These are phyloP conservation scores for Anthoceros angustus DNA, from an alignment of 225 moss, liverwort and hornwort genomes.

Conservation along the genomic window DNA sequence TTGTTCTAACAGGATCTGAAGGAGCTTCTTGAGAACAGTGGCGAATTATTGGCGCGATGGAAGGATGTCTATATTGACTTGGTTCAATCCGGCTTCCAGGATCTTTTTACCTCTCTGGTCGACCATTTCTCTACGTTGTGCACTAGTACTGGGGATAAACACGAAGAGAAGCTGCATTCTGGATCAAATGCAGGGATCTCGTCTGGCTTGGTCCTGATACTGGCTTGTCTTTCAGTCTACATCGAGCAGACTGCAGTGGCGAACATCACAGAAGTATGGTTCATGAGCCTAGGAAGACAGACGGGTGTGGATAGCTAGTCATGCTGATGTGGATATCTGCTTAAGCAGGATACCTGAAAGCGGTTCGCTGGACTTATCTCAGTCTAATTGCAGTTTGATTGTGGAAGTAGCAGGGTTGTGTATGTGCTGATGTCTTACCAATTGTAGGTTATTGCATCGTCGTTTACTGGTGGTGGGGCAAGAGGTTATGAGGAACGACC, in stretches of 20 bases:
- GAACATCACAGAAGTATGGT: conserved; percentile 78
- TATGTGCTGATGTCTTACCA: not conserved
- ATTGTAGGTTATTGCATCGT: conserved; percentile 66
- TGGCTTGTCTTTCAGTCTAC: conserved; percentile 87
- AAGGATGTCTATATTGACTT: conserved; percentile 81
- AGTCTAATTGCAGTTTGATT: not conserved
- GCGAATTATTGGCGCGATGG: conserved; percentile 58
- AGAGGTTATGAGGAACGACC: conserved; percentile 93
- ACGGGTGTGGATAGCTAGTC: too few species aligned
- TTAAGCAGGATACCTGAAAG: too few species aligned
- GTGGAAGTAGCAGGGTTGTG: not conserved
- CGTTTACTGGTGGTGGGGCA: conserved; percentile 91
- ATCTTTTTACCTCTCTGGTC: conserved; percentile 76
- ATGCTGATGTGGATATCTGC: too few species aligned
- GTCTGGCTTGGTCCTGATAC: conserved; percentile 69
- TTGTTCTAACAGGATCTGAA: conserved; percentile 61
- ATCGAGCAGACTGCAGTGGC: conserved; percentile 92
- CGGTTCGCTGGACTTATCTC: not conserved
- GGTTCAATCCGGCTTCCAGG: conserved; percentile 89
- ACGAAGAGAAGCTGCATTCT: conserved; percentile 32
- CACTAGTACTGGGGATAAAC: conserved; percentile 36
- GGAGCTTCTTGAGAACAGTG: conserved; percentile 62
- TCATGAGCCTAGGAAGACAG: not conserved
- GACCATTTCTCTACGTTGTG: conserved; percentile 69
- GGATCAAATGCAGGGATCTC: conserved; percentile 22